Conservation (phyloP, 2,329 filamentous ascomycete species). For the Sclerotinia sclerotiorum region DNA sequence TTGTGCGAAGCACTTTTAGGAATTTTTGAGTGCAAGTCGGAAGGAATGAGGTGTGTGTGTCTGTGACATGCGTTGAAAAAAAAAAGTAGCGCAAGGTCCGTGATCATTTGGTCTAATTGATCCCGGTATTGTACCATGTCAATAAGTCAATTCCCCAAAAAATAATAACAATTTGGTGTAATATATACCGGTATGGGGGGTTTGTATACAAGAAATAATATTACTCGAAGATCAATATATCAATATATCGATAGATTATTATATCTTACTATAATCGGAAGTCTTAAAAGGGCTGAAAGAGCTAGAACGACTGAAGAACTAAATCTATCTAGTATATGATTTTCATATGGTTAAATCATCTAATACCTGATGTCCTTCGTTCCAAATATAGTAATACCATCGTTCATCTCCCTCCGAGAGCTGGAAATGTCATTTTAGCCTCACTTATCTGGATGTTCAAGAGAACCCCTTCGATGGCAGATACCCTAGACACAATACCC, state of each 20-base stretch:
- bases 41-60: constrained; percentile 2
- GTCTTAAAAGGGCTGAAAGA: not conserved
- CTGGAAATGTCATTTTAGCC: constrained; percentile 1
- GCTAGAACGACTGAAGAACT: not conserved
- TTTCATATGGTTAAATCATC: not conserved
- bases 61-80: constrained; percentile 20
- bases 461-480: not conserved
- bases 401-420: not conserved
- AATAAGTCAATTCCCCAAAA: not conserved
- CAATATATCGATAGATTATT: not conserved
- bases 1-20: constrained; percentile 12
- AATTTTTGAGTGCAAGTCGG: not conserved
- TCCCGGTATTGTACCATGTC: not conserved
- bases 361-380: not conserved
- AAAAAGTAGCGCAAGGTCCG: constrained; percentile 25
- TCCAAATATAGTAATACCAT: not conserved
- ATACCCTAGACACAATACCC: not conserved
- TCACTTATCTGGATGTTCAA: not conserved
- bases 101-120: constrained; percentile 6
- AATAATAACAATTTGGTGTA: not conserved
- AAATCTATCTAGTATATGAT: not conserved
- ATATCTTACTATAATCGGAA: not conserved
- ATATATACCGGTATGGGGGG: not conserved
- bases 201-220: not conserved
- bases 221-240: not conserved